Base-by-base conservation (phyloP, 106 monocot species). In the Allium cepa region DNA sequence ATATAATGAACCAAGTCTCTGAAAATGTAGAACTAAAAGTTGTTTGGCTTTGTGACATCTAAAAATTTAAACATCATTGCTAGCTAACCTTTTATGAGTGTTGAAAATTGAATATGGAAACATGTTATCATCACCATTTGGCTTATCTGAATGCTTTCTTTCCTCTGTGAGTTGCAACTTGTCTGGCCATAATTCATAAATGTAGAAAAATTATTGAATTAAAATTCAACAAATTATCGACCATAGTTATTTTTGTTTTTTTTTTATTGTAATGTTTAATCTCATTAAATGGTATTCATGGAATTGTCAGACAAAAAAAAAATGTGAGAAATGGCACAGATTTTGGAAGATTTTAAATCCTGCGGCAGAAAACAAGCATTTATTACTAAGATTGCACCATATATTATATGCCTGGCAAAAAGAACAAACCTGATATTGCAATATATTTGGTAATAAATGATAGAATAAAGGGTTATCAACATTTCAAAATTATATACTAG, bases 41-140 rank as follows among this genome's bases (percentile, higher is more conserved):
- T 53, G 28, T 45, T 72, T 66, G 73, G 67, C 46, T 73, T 46
- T 57, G 47, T 57, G 22, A 9, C 10, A 66, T 49, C 49, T 36
- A 17, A 48, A 15, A 13, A 60, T 62, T 3, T 9, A 62, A 12
- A 9, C 45, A 64, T 64, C 47, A 64, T 49, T 64, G 48, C 64
- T 64, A 68, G 60, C 74, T 18, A 69, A 94, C 90, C 87, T 87
- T 82, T 94, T 90, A 65, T 78, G 73, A 22, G 64, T 56, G 71
- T 62, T 78, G 77, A 49, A 64, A 27, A 81, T 82, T 67, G 73
- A 74, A 71, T 76, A 60, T 50, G 69, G 53, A 70, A 57, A 62
- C 53, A 70, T 75, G 53, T 16, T 71, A 77, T 62, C 73, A 64
- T 60, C 76, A 70, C 76, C 71, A 59, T 71, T 66, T 56, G 67